These are phyloP conservation scores for Megacollybia marginata DNA, from an alignment of 768 basidiomycete species.

Conservation along the genomic window DNA sequence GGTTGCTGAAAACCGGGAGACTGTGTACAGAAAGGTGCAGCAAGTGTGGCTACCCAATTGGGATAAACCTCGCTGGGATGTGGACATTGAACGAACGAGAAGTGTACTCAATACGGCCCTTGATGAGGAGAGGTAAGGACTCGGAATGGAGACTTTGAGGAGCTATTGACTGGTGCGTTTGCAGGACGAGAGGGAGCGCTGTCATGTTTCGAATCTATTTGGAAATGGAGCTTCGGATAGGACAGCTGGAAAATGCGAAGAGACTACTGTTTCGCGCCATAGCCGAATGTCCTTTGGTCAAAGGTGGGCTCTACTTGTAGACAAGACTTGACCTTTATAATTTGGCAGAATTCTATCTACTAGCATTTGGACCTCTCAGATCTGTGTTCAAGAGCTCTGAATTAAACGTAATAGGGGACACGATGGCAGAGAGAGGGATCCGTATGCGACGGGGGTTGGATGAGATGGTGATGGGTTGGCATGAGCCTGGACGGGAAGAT, in stretches of 20 bases:
- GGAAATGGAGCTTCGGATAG: conserved; percentile 67
- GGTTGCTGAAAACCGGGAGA: conserved; percentile 29
- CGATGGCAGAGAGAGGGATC: conserved; percentile 72
- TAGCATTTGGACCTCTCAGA: conserved; percentile 70
- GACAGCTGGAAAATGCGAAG: conserved; percentile 56
- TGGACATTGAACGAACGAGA: conserved; percentile 65
- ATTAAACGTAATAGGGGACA: conserved; percentile 54
- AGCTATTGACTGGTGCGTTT: conserved; percentile 4
- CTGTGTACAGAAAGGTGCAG: conserved; percentile 47
- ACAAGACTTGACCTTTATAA: background rate
- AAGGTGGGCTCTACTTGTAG: conserved; percentile 41
- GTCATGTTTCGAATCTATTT: conserved; percentile 68
- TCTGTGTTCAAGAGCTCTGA: conserved; percentile 53
- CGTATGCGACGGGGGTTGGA: conserved; percentile 59
- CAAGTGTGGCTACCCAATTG: conserved; percentile 80
- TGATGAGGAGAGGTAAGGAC: conserved; percentile 63
- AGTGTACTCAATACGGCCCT: conserved; percentile 54
- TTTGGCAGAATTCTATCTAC: conserved; percentile 59
- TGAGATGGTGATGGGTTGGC: conserved; percentile 41
- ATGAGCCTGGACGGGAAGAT: conserved; percentile 18
- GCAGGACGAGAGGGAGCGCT: conserved; percentile 59
- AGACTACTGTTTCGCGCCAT: conserved; percentile 68
- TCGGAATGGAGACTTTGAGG: background rate
- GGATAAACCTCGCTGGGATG: conserved; percentile 66
- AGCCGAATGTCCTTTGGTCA: conserved; percentile 65